Evolutionary conservation across 768 basidiomycete genomes (phyloP).

Genomic region (Tylopilus plumbeoviolaceoides): DNA sequence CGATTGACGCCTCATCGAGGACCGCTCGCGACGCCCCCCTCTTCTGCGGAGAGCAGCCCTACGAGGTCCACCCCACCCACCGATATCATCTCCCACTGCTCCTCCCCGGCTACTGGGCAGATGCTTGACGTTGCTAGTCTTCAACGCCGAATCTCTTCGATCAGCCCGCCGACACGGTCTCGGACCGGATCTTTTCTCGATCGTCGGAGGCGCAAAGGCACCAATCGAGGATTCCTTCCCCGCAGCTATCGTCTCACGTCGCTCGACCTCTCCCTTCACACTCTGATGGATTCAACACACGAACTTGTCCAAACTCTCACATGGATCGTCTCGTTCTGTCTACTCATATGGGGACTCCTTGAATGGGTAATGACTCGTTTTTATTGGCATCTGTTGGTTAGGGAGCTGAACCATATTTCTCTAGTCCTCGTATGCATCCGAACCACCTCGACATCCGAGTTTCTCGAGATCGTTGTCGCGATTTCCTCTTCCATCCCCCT

Average conservation of each 20-base stretch:
- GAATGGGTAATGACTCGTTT: constrained; percentile 15
- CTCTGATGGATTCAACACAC: not conserved
- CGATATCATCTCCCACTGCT: constrained; percentile 7
- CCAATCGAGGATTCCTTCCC: not conserved
- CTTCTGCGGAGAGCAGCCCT: constrained; percentile 17
- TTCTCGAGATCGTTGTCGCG: not conserved
- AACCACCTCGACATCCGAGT: constrained; percentile 3
- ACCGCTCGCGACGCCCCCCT: constrained; percentile 24
- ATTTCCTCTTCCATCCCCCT: constrained; percentile 10
- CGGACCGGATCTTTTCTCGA: not conserved
- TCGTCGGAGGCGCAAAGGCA: not conserved
- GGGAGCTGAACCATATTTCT: constrained; percentile 6
- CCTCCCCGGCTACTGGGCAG: constrained; percentile 5
- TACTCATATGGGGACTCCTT: constrained; percentile 21
- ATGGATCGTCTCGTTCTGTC: constrained; percentile 15
- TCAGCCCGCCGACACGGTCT: not conserved
- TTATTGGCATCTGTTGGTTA: not conserved
- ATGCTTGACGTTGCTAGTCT: constrained; percentile 11
- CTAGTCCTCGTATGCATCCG: constrained; percentile 15
- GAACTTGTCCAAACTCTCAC: constrained; percentile 16
- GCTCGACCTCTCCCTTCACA: constrained; percentile 2
- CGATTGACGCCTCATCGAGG: constrained; percentile 23
- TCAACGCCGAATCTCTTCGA: constrained; percentile 8
- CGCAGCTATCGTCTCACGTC: not conserved
- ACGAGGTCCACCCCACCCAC: constrained; percentile 11